These are phyloP conservation scores for Dryas drummondii DNA, from an alignment of 306 rosid genomes.

Conservation along the genomic window DNA sequence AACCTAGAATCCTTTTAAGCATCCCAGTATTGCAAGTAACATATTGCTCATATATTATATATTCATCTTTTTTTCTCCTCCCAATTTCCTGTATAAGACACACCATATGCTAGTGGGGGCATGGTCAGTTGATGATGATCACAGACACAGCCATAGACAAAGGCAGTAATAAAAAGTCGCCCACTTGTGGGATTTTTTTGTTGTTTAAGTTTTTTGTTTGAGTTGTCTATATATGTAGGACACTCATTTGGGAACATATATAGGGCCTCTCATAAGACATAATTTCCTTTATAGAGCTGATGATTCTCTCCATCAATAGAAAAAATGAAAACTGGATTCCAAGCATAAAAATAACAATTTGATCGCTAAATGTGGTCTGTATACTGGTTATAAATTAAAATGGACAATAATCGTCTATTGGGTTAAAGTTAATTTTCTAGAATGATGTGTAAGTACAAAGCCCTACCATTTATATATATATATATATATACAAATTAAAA, in stretches of 20 bases:
- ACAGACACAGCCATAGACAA: constrained; percentile 2
- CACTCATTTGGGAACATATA: background rate
- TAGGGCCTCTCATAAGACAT: background rate
- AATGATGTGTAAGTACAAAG: background rate
- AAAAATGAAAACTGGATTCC: background rate
- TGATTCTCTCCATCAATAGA: background rate
- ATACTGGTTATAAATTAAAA: background rate
- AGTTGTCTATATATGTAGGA: background rate
- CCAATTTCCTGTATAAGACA: background rate
- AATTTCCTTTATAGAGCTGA: background rate
- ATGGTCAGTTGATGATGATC: background rate
- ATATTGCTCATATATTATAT: background rate
- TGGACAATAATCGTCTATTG: background rate
- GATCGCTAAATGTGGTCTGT: too few species aligned
- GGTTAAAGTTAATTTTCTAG: background rate
- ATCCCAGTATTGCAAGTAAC: constrained; percentile 31
- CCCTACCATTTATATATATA: background rate
- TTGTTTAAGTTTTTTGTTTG: background rate
- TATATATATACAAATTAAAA: background rate
- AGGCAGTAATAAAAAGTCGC: background rate
- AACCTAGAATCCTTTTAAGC: constrained; percentile 21
- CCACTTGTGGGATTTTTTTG: background rate
- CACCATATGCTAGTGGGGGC: background rate
- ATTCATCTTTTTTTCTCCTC: background rate
- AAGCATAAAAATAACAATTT: too few species aligned